Evolutionary conservation across 2,329 filamentous ascomycete species (phyloP), one percentile per base, ranked within the genome.

Genomic region (Tolypocladium nubicola): DNA sequence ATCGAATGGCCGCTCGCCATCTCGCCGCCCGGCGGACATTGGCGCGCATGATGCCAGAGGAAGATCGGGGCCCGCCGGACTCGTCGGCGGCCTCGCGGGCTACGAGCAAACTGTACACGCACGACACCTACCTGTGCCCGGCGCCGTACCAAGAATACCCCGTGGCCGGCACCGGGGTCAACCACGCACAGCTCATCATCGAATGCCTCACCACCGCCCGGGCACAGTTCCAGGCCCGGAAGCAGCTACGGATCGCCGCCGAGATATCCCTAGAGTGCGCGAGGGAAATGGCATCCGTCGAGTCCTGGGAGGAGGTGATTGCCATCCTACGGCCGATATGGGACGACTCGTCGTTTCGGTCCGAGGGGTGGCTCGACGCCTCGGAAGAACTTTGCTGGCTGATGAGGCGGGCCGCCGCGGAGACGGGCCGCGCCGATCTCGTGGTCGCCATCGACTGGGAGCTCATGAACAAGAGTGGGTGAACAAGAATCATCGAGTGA

Each of bases 121-220:
- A 87, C 60, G 85, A 88, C 65, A 83, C 80, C 1, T 88, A 87
- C 67, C 78, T 88, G 72, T 87, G 84, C 57, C 83, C 82, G 14
- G 78, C 83, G 43, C 84, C 85, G 1, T 75, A 84, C 60, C 75
- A 84, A 61, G 84, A 87, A 63, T 77, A 76, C 53, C 82, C 83
- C 0, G 61, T 84, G 16, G 67, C 72, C 23, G 76, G 78, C 4
- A 61, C 68, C 6, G 80, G 81, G 0, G 74, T 82, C 47, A 75
- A 85, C 59, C 83, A 87, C 66, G 72, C 77, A 1, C 72, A 76
- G 58, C 66, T 84, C 30, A 81, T 86, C 38, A 72, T 84, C 30
- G 74, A 81, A 45, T 75, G 73, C 52, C 68, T 86, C 11, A 70
- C 74, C 54, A 73, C 74, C 41, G 81, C 84, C 3, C 76, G 75